Evolutionary conservation across 352 stramenopile species (phyloP), one percentile per base, ranked within the genome.

Genomic region (Phytopythium delawarense): DNA sequence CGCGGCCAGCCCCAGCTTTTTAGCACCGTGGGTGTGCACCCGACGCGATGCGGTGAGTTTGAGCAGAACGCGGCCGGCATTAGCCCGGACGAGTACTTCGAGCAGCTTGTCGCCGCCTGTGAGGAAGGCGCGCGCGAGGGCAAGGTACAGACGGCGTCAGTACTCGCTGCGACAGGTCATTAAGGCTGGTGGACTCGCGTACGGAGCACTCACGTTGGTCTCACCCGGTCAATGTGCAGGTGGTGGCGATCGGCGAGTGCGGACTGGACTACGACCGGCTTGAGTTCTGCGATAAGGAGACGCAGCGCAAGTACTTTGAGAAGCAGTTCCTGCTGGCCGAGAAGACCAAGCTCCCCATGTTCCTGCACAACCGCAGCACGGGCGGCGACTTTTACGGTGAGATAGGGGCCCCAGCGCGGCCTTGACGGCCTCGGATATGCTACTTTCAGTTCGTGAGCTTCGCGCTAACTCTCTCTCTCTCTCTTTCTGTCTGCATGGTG

Each of bases 191-290:
- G 37, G 11, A 18, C 2, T 0, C 11, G 12, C 16, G 4, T 23
- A 21, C n/a, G 15, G 16, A 2, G n/a, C 42, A 5, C 13, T 23
- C 5, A 21, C 13, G 7, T 16, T 62, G 56, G 7, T 20, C 56
- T 62, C 4, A 61, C 2, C 21, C 54, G 20, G 61, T 70, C 28
- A 23, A 62, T 35, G 39, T 6, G 8, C 79, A 84, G 69, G 85
- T 99, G 16, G 89, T 97, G 40, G 97, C 97, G 21, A 89, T 99
- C 61, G 96, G 97, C 35, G 97, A 99, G 78, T 98, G 93, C 64
- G 97, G 96, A 46, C 74, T 99, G 45, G 96, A 99, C 78, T 99
- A 99, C 72, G 97, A 98, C 74, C 83, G 97, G 21, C 78, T 99
- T 25, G 78, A 99, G 65, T 99, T 99, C 64, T 98, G 89, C 76